These are phyloP conservation scores for Zygoascus meyerae DNA, from an alignment of 1,139 yeast species.

Conservation along the genomic window DNA sequence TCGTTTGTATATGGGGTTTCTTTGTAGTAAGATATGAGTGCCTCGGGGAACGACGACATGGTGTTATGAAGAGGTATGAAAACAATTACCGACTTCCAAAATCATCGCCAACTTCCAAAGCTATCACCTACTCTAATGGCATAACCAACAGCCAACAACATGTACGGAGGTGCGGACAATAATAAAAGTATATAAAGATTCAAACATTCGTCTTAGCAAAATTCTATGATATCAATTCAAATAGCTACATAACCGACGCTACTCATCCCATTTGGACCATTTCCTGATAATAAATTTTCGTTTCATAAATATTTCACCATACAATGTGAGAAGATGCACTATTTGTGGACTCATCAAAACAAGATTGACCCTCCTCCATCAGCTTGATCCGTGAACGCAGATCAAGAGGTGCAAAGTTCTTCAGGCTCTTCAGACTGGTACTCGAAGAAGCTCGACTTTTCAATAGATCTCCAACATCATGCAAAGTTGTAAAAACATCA, in stretches of 20 bases:
- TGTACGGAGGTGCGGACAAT: no score
- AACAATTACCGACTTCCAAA: neutral
- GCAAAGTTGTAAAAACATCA: constrained; percentile 10
- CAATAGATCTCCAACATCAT: constrained; percentile 9
- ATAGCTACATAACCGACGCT: constrained; percentile 4
- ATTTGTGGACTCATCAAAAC: constrained; percentile 2
- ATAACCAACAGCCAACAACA: no score
- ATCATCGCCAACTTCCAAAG: no score
- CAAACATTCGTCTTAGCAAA: no score
- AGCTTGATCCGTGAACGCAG: constrained; percentile 28
- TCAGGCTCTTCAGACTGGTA: constrained; percentile 14
- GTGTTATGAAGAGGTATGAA: neutral
- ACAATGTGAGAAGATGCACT: constrained; percentile 8
- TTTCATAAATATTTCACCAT: constrained; percentile 1
- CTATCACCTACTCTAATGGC: no score
- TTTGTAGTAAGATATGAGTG: constrained; percentile 24
- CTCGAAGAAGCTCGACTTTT: constrained; percentile 10
- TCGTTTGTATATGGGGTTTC: constrained; percentile 22
- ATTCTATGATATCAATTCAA: neutral
- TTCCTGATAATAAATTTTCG: neutral
- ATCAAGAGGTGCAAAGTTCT: constrained; percentile 14
- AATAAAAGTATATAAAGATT: no score
- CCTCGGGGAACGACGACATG: constrained; percentile 27
- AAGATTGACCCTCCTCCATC: constrained; percentile 26
- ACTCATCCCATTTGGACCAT: neutral